Evolutionary conservation across 345 rosid genomes (phyloP).

Genomic region (Gossypium thurberi): DNA sequence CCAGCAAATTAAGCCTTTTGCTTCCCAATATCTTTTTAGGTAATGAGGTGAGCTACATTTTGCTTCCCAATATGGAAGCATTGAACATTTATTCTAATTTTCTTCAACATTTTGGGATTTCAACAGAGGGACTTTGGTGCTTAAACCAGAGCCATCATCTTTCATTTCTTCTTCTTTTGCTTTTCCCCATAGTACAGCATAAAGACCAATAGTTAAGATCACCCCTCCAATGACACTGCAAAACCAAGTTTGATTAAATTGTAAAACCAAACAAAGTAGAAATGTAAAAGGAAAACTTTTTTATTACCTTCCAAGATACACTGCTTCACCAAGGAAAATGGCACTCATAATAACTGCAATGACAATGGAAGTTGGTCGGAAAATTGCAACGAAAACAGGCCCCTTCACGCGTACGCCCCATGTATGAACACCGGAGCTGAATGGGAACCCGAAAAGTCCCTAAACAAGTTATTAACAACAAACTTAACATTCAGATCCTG

Average conservation of each 20-base stretch:
- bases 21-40: no score
- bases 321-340: slow-evolving; percentile 3
- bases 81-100: neutral
- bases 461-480: neutral
- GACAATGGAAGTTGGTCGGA: neutral
- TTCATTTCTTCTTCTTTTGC: slow-evolving; percentile 9
- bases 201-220: slow-evolving; percentile 4
- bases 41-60: no score
- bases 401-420: neutral
- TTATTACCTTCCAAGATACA: neutral
- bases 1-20: no score
- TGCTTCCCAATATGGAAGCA: no score
- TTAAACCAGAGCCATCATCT: neutral
- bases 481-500: neutral
- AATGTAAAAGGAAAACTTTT: neutral
- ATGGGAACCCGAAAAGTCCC: neutral
- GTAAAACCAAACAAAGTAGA: neutral
- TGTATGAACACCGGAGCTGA: neutral
- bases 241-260: neutral
- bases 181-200: slow-evolving; percentile 8
- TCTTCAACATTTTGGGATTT: neutral
- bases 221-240: slow-evolving; percentile 8
- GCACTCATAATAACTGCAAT: neutral
- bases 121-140: neutral
- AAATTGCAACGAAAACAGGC: neutral